Evolutionary conservation across 805 yeast species (phyloP), one percentile per base, ranked within the genome.

Genomic region (Cyberlindnera euphorbiiphila): DNA sequence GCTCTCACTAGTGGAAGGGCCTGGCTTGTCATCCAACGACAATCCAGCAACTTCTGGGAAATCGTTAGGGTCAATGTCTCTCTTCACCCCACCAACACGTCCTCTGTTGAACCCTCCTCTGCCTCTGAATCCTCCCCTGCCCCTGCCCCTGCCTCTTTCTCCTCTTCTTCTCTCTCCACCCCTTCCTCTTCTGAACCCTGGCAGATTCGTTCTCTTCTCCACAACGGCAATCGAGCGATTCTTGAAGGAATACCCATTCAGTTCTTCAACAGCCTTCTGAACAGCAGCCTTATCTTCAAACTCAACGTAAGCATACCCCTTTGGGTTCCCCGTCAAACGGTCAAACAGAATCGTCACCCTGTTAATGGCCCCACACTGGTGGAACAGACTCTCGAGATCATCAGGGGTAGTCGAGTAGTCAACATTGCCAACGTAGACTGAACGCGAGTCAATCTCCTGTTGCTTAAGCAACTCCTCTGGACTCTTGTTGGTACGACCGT

Each of bases 231-330:
- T 61, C 17, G 58, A 65, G 40, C 78, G 64, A 1, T 69, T 76
- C 29, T 68, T 63, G 38, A 80, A 62, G 23, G 52, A 57, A 7
- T 65, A 42, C 7, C 69, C 74, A 39, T 69, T 61, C 24, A 71
- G 48, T 11, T 54, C 56, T 10, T 55, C 57, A 31, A 79, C 55
- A 1, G 87, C 85, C 20, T 57, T 57, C 6, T 55, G 49, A 6
- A 72, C 78, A 12, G 71, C 59, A 6, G 61, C 69, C 5, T 45
- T 42, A 7, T 54, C 49, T 11, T 67, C 70, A 51, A 77, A 81
- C 47, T 82, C 79, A 22, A 81, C 64, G 47, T 77, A 81, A 2
- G 85, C 86, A 51, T 74, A 76, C 2, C 85, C 85, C 45, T 69
- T 72, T 8, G 76, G 72, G 14, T 54, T 54, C 1, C 76, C 75